Percentiles rank a stretch among this genome's conserved stretches.
These are phyloP conservation scores for Cucumis cinereus DNA, from an alignment of 306 rosid species.

Conservation along the genomic window DNA sequence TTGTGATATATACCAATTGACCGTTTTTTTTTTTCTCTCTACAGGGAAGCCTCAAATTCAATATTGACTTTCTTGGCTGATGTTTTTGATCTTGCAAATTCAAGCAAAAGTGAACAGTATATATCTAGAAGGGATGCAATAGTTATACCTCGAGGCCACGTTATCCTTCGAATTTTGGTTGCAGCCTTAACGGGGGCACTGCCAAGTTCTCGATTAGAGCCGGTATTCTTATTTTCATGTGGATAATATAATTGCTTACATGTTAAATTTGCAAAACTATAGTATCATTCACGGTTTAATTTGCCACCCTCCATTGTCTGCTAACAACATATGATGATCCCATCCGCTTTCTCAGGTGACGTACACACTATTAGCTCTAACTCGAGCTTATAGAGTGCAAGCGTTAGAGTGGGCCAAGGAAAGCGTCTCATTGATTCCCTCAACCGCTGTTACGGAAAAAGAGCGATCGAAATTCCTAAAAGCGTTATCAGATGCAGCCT, in stretches of 20 bases:
- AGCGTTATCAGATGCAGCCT: constrained; percentile 77
- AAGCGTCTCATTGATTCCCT: constrained; percentile 61
- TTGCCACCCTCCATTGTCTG: neutral
- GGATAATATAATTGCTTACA: neutral
- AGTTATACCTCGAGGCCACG: constrained; percentile 68
- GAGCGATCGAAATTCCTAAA: constrained; percentile 74
- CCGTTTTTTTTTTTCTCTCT: constrained; percentile 11
- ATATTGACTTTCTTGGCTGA: constrained; percentile 91
- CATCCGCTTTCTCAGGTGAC: constrained; percentile 43
- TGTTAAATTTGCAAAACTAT: neutral
- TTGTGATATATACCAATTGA: neutral
- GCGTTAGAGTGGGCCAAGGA: constrained; percentile 85
- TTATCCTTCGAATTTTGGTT: constrained; percentile 68
- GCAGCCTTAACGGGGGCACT: constrained; percentile 91
- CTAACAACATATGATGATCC: constrained; percentile 3
- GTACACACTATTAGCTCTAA: constrained; percentile 59
- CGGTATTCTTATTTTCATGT: constrained; percentile 32
- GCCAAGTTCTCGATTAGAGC: constrained; percentile 82
- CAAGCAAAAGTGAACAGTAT: constrained; percentile 47
- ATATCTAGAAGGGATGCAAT: constrained; percentile 54
- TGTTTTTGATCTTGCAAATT: constrained; percentile 66
- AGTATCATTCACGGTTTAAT: neutral
- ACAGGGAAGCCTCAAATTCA: constrained; percentile 96
- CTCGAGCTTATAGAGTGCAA: constrained; percentile 53
- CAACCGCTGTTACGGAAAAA: constrained; percentile 68